These are phyloP conservation scores for Dicorynia guianensis DNA, from an alignment of 306 rosid species.

Conservation along the genomic window DNA sequence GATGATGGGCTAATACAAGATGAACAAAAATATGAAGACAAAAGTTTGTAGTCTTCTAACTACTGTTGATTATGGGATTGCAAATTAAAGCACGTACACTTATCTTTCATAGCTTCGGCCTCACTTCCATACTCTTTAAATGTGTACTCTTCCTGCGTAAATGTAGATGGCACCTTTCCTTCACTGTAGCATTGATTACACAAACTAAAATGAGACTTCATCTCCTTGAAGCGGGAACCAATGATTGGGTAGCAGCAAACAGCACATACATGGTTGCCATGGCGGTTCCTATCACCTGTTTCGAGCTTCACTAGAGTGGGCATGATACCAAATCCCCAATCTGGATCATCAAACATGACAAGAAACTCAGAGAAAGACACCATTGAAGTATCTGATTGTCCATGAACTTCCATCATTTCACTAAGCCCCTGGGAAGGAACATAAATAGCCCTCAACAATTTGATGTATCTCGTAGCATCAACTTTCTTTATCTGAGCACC, in stretches of 20 bases:
- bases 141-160: slow-evolving; percentile 90
- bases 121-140: slow-evolving; percentile 91
- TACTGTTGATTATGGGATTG: slow-evolving; percentile 68
- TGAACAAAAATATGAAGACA: not conserved
- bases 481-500: slow-evolving; percentile 66
- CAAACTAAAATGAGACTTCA: slow-evolving; percentile 81
- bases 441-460: slow-evolving; percentile 79
- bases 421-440: slow-evolving; percentile 74
- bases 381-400: slow-evolving; percentile 70
- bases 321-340: slow-evolving; percentile 98
- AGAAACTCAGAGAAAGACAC: slow-evolving; percentile 85
- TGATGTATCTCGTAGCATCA: slow-evolving; percentile 75
- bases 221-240: slow-evolving; percentile 93
- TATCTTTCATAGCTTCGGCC: slow-evolving; percentile 83
- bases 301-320: slow-evolving; percentile 85
- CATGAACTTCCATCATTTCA: slow-evolving; percentile 83
- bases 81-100: slow-evolving; percentile 81
- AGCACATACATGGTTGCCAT: slow-evolving; percentile 75
- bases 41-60: slow-evolving; percentile 47
- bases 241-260: slow-evolving; percentile 91
- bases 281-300: slow-evolving; percentile 88
- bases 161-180: slow-evolving; percentile 92
- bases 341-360: slow-evolving; percentile 84
- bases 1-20: no score
- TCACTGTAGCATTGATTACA: slow-evolving; percentile 98